phyloP scores from a whole-genome alignment of 2,329 filamentous ascomycete species.

The Emmonsiellopsis sp. region DNA sequence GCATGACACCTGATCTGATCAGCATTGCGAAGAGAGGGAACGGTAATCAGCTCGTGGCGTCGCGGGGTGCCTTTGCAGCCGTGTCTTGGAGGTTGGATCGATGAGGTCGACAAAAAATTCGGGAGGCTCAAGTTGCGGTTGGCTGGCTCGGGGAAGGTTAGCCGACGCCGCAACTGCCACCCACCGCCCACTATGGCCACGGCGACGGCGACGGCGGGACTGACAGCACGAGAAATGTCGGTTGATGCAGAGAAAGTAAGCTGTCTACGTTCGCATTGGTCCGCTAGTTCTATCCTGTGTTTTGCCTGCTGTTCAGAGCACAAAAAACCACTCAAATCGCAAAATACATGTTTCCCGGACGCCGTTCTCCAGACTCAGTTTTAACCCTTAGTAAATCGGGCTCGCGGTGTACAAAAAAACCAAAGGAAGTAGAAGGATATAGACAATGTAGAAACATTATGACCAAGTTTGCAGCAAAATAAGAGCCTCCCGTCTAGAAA shows the following conservation, averaged over 20 bases:
- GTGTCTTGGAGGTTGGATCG: not conserved
- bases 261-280: not conserved
- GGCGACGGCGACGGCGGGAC: too few species aligned
- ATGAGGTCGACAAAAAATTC: not conserved
- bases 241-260: not conserved
- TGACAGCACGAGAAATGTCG: not conserved
- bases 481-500: not conserved
- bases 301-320: not conserved
- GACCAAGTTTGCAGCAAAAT: not conserved
- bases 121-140: not conserved
- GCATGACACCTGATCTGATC: conserved; percentile 44
- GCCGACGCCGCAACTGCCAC: conserved; percentile 4
- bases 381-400: not conserved
- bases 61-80: not conserved
- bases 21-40: conserved; percentile 39
- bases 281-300: not conserved
- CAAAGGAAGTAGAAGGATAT: too few species aligned
- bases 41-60: not conserved
- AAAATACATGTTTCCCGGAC: not conserved
- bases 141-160: conserved; percentile 2
- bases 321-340: not conserved
- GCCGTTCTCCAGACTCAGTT: conserved; percentile 5
- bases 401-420: not conserved
- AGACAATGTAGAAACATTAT: not conserved
- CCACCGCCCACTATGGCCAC: not conserved